These are phyloP conservation scores for Backusella mclennaniae DNA, from an alignment of 192 early-diverging fungal species.

Conservation along the genomic window DNA sequence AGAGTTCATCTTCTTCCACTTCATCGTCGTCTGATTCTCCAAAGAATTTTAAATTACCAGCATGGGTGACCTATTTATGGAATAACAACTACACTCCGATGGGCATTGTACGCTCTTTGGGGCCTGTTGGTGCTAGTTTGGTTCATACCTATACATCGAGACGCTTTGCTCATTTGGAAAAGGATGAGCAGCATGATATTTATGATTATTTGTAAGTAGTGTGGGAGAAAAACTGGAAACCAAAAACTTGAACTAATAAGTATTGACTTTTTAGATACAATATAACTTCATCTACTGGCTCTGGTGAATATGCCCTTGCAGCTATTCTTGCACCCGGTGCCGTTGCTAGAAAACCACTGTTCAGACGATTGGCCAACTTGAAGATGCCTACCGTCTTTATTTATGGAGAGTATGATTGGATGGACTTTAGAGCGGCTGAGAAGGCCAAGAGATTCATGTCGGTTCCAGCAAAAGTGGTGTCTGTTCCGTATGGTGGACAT, in stretches of 20 bases:
- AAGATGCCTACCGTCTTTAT: conserved; percentile 73
- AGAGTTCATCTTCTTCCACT: neutral
- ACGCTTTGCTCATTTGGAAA: conserved; percentile 65
- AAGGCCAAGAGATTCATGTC: conserved; percentile 56
- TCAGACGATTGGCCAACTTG: conserved; percentile 57
- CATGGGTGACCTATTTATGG: conserved; percentile 56
- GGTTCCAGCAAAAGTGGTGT: conserved; percentile 45
- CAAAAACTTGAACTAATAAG: neutral
- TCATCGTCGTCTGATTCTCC: neutral
- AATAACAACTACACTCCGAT: conserved; percentile 78
- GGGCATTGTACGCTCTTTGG: conserved; percentile 69
- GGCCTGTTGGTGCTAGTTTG: conserved; percentile 72
- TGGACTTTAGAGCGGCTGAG: conserved; percentile 77
- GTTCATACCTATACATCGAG: conserved; percentile 53
- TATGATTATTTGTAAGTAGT: conserved; percentile 67
- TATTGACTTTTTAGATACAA: conserved; percentile 49
- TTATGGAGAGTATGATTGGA: conserved; percentile 73
- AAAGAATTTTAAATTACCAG: neutral
- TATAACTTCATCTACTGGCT: conserved; percentile 71
- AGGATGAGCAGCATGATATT: conserved; percentile 64
- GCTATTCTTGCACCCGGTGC: conserved; percentile 79
- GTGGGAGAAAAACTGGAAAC: neutral
- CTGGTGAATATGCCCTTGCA: conserved; percentile 81
- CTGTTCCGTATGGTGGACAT: conserved; percentile 61
- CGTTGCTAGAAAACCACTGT: conserved; percentile 75